Evolutionary conservation across 106 monocot genomes (phyloP), one percentile per base, ranked within the genome.

Genomic region (Allium cepa): DNA sequence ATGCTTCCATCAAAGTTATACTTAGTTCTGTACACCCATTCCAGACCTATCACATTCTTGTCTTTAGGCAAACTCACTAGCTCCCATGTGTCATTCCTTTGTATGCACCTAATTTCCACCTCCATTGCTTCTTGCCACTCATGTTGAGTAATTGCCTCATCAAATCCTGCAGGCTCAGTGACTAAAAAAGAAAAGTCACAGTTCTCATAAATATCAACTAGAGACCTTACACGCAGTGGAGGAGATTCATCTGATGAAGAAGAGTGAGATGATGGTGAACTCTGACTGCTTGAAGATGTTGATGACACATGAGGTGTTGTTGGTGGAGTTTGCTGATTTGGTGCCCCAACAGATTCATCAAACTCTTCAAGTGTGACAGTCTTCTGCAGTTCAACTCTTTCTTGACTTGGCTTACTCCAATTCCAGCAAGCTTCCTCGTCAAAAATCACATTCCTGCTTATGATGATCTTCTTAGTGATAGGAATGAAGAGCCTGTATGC

Each of bases 11-110:
- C 60, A 16, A 13, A 3, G 17, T 63, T 63, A 46, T 36, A 63
- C 63, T 63, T 63, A 27, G 63, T 63, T 46, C 9, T 63, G 63
- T 36, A 63, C 36, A 63, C 63, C 63, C 63, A 63, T 45, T 63
- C 0, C 2, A 63, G 28, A 14, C 63, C 36, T 36, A 63, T 63
- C 9, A 36, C 1, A 60, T 63, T 63, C 63, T 36, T 63, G 2
- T 45, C 63, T 63, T 63, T 16, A 1, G 9, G 1, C 0, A 45
- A 11, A 46, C 7, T 45, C 9, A 46, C 36, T 11, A 63, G 3
- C 16, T 11, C 63, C 5, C 63, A 63, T 14, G 63, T 63, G 15
- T 63, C 36, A 63, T 63, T 63, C 63, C 13, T 63, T 9, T 63
- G 26, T 9, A 63, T 46, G 28, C 9, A 36, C 28, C 46, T 46